Conservation (phyloP, 345 rosid species). For the Hypericum androsaemum region DNA sequence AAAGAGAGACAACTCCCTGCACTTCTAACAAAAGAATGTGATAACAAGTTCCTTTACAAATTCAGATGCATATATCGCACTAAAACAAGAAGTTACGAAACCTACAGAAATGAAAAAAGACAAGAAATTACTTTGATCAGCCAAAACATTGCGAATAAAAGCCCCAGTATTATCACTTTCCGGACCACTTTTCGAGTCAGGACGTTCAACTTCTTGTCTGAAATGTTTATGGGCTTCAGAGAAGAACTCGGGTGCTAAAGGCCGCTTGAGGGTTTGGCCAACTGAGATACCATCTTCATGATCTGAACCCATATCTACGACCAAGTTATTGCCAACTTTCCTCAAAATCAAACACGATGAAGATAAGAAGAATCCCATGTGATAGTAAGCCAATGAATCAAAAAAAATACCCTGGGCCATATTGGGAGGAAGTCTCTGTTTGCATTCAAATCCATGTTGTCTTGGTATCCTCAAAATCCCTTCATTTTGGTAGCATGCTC, state of each 20-base stretch:
- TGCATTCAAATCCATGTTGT: conserved; percentile 44
- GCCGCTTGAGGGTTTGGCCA: conserved; percentile 62
- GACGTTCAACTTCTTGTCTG: conserved; percentile 30
- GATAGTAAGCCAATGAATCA: conserved; percentile 4
- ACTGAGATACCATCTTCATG: conserved; percentile 36
- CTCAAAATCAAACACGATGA: background rate
- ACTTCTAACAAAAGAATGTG: conserved; percentile 59
- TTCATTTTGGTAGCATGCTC: conserved; percentile 54
- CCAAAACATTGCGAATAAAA: conserved; percentile 22
- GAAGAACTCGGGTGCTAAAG: conserved; percentile 23
- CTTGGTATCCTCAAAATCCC: conserved; percentile 43
- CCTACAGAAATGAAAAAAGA: conserved; percentile 20
- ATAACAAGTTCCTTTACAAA: conserved; percentile 33
- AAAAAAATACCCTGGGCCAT: conserved; percentile 29
- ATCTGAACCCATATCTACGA: conserved; percentile 52
- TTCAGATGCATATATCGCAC: conserved; percentile 17
- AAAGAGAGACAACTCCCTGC: conserved; percentile 89
- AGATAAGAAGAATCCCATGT: background rate
- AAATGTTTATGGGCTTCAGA: conserved; percentile 26
- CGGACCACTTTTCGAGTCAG: conserved; percentile 16
- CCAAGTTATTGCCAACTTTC: conserved; percentile 37
- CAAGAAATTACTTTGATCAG: conserved; percentile 66
- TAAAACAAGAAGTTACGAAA: conserved; percentile 13
- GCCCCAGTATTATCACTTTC: conserved; percentile 27
- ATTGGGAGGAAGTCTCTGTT: conserved; percentile 56